Evolutionary conservation across 495 filamentous ascomycete species (phyloP).

Genomic region (Tuber indicum): DNA sequence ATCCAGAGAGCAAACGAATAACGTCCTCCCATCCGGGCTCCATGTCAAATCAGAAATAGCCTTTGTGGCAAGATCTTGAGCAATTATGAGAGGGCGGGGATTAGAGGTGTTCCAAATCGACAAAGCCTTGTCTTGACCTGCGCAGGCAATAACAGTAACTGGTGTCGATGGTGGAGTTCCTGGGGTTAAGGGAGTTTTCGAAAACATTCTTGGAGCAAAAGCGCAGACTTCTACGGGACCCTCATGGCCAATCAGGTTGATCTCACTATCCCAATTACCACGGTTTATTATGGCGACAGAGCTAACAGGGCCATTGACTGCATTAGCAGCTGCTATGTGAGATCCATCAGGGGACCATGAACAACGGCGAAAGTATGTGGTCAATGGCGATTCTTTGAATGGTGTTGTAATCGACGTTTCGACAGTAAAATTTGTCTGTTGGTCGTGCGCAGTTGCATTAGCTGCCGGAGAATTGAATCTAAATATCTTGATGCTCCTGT

Average conservation of each 20-base stretch:
- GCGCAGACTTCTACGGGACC: conserved; percentile 94
- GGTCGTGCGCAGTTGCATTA: conserved; percentile 90
- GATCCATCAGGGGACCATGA: conserved; percentile 97
- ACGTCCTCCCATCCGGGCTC: conserved; percentile 81
- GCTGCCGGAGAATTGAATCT: conserved; percentile 83
- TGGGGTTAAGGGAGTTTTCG: conserved; percentile 53
- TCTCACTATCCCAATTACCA: conserved; percentile 88
- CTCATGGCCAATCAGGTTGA: conserved; percentile 95
- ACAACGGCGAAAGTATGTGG: conserved; percentile 92
- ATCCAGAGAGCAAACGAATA: conserved; percentile 81
- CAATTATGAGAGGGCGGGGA: conserved; percentile 77
- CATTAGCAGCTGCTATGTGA: conserved; percentile 94
- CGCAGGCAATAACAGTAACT: conserved; percentile 94
- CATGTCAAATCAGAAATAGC: conserved; percentile 90
- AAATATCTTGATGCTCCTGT: conserved; percentile 93
- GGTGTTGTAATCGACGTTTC: conserved; percentile 79
- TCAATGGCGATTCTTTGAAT: conserved; percentile 81
- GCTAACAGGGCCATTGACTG: conserved; percentile 92
- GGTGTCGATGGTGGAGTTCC: conserved; percentile 48
- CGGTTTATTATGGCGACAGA: conserved; percentile 94
- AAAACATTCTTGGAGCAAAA: conserved; percentile 88
- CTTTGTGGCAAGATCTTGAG: conserved; percentile 80
- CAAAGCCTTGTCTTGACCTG: conserved; percentile 89
- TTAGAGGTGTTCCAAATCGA: conserved; percentile 97
- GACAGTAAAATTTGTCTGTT: conserved; percentile 87